Percentiles rank a stretch among this genome's conserved stretches.
These are phyloP conservation scores for Amanita muscaria DNA, from an alignment of 768 basidiomycete species.

Conservation along the genomic window DNA sequence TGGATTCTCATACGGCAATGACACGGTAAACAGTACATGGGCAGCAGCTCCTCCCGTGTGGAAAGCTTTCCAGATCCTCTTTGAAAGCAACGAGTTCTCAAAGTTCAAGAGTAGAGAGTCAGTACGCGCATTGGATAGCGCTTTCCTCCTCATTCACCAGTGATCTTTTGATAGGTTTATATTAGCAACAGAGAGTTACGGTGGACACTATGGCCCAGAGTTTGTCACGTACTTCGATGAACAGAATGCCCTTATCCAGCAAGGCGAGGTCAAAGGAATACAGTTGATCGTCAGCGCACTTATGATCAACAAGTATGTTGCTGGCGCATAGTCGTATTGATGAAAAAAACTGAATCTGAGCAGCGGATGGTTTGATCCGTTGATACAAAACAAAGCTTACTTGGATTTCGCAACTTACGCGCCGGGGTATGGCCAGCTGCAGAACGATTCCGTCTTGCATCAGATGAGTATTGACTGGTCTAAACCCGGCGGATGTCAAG, in stretches of 20 bases:
- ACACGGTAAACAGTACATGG: slow-evolving; percentile 48
- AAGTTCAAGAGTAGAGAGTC: slow-evolving; percentile 47
- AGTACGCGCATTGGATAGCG: slow-evolving; percentile 9
- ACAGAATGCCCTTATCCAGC: slow-evolving; percentile 45
- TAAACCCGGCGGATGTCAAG: slow-evolving; percentile 39
- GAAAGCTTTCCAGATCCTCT: slow-evolving; percentile 55
- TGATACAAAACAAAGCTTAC: slow-evolving; percentile 54
- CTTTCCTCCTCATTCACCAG: background rate
- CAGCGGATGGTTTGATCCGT: slow-evolving; percentile 61
- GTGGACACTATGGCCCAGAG: slow-evolving; percentile 57
- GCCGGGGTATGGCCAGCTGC: slow-evolving; percentile 59
- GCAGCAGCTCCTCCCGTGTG: slow-evolving; percentile 49
- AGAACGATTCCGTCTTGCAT: slow-evolving; percentile 34
- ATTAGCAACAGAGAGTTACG: slow-evolving; percentile 59
- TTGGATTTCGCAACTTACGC: slow-evolving; percentile 52
- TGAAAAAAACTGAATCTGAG: background rate
- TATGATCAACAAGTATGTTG: slow-evolving; percentile 52
- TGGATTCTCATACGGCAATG: slow-evolving; percentile 52
- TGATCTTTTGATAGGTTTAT: slow-evolving; percentile 53
- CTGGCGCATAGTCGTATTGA: background rate
- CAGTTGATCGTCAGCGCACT: slow-evolving; percentile 47
- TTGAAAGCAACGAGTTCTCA: slow-evolving; percentile 45
- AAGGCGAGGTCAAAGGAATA: slow-evolving; percentile 37
- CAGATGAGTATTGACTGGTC: slow-evolving; percentile 43
- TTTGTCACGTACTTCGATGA: slow-evolving; percentile 59